Evolutionary conservation across 768 basidiomycete species (phyloP), one percentile per base, ranked within the genome.

Genomic region (Coprinopsis cinerea): DNA sequence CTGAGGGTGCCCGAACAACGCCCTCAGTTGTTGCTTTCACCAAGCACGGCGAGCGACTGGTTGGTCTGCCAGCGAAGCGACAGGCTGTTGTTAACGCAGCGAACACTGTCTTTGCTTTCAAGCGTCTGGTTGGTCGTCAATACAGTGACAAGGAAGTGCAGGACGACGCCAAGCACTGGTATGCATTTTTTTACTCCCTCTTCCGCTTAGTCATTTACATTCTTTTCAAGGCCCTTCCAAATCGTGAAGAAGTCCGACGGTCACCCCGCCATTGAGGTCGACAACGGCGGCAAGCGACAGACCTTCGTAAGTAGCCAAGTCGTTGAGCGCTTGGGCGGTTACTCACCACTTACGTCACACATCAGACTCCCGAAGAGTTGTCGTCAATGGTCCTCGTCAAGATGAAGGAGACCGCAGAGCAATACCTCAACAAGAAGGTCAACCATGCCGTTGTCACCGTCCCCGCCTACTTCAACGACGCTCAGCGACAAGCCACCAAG

Each of bases 11-110:
- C 50, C 84, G 96, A 58, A 98, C 96, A 55, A 99, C 96, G 14
- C 96, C 96, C 2, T 99, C 96, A 32, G 92, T 97, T 49, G 92
- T 98, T 57, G 95, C 95, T 32, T 99, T 99, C 78, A 92, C 96
- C 48, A 96, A 97, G 68, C 93, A 97, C 60, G 92, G 92, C 49
- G 96, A 99, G 67, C 92, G 95, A 51, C 78, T 97, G 26, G 86
- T 96, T 52, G 95, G 95, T 68, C 81, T 96, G 36, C 94, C 95
- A 20, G 96, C 95, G 10, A 94, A 97, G 71, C 90, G 94, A 43
- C 95, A 98, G 67, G 93, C 92, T 1, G 91, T 96, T 41, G 92
- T 98, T 65, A 99, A 99, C 78, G 76, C 91, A 5, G 61, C 83
- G 49, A 96, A 96, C 75, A 97, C 94, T 32, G 86, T 93, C 55